Evolutionary conservation across 495 filamentous ascomycete genomes (phyloP).

Genomic region (Aspergillus carlsbadensis): DNA sequence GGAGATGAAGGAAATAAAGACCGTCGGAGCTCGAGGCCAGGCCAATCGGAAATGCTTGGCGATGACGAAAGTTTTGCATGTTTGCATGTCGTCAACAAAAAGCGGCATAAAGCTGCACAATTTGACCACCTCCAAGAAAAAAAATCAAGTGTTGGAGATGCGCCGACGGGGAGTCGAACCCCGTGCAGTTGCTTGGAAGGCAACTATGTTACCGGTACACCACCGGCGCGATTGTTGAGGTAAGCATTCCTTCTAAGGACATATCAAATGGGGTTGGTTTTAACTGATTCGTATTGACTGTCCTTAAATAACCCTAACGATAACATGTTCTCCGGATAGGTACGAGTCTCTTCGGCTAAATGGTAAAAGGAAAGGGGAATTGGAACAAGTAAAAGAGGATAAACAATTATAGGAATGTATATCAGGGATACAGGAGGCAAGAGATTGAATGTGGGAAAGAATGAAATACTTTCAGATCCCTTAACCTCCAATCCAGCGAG

Average conservation of each 20-base stretch:
- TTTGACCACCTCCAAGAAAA: no score
- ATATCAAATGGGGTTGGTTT: neutral
- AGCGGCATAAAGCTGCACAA: no score
- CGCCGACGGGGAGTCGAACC: no score
- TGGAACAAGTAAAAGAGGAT: conserved; percentile 6
- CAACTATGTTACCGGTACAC: neutral
- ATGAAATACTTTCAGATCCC: conserved; percentile 20
- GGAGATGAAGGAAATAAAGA: neutral
- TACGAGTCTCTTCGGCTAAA: conserved; percentile 6
- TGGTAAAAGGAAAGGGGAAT: conserved; percentile 9
- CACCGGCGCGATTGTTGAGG: no score
- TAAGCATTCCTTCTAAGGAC: no score
- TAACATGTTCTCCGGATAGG: conserved; percentile 7
- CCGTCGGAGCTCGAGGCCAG: neutral
- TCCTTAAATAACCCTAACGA: conserved; percentile 9
- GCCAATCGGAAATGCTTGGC: neutral
- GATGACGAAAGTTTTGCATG: conserved; percentile 26
- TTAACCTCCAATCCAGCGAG: conserved; percentile 14
- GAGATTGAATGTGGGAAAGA: conserved; percentile 16
- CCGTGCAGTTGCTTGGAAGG: no score
- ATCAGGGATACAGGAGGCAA: conserved; percentile 30
- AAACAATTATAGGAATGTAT: conserved; percentile 19
- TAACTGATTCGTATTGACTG: conserved; percentile 10
- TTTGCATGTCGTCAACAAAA: conserved; percentile 18
- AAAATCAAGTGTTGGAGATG: no score